phyloP scores from a whole-genome alignment of 176 grass and related monocot species.

The Urochloa ruziziensis region DNA sequence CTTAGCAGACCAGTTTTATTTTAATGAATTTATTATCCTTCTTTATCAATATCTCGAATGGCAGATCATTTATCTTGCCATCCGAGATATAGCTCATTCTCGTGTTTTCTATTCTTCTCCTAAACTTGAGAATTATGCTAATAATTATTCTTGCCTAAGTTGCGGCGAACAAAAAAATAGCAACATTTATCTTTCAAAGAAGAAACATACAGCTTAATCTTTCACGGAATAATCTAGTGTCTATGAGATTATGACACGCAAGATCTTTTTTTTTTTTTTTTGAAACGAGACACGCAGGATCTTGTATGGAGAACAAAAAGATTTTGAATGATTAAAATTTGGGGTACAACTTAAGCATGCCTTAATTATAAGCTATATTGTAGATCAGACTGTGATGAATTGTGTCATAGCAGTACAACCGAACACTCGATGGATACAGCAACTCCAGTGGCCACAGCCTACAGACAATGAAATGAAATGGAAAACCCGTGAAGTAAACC shows the following conservation, averaged over 20 bases:
- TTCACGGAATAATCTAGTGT: too few relatives aligned
- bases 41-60: too few relatives aligned
- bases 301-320: neutral
- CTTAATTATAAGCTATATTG: neutral
- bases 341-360: neutral
- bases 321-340: neutral
- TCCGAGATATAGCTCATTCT: neutral
- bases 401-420: neutral
- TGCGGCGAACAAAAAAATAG: neutral
- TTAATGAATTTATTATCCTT: too few relatives aligned
- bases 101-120: neutral
- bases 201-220: neutral
- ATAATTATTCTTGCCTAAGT: neutral
- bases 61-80: too few relatives aligned
- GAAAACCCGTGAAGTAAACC: neutral
- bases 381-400: too few relatives aligned
- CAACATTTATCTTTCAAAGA: neutral
- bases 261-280: too few relatives aligned
- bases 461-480: neutral
- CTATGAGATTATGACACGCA: neutral
- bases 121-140: neutral
- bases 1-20: too few relatives aligned
- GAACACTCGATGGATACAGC: neutral
- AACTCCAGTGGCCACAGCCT: too few relatives aligned
- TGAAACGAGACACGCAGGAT: neutral